Percentiles rank a stretch among this genome's conserved stretches.
phyloP scores from a whole-genome alignment of 768 basidiomycete genomes.

The Piloderma croceum region DNA sequence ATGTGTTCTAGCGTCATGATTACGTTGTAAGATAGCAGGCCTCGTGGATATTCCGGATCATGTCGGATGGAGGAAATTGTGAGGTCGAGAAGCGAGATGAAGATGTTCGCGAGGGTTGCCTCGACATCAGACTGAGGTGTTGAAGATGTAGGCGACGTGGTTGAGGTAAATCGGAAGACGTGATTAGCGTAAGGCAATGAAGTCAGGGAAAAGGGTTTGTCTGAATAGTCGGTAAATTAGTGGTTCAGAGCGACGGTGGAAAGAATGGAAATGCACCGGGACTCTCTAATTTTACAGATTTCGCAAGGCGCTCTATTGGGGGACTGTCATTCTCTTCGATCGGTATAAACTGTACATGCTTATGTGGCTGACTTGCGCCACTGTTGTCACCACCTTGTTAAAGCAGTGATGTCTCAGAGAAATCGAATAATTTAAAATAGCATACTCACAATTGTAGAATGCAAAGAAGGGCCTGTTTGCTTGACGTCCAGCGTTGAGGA shows the following conservation, averaged over 20 bases:
- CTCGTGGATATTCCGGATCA: conserved; percentile 53
- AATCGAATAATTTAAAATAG: not conserved
- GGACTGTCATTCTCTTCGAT: conserved; percentile 54
- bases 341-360: conserved; percentile 86
- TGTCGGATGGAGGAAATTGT: conserved; percentile 68
- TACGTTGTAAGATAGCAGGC: conserved; percentile 77
- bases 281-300: conserved; percentile 49
- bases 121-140: conserved; percentile 42
- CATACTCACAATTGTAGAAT: conserved; percentile 81
- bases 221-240: conserved; percentile 31
- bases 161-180: conserved; percentile 54
- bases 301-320: conserved; percentile 72
- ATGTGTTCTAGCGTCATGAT: conserved; percentile 79
- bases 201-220: conserved; percentile 65
- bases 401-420: not conserved
- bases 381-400: conserved; percentile 63
- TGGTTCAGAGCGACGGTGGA: conserved; percentile 1
- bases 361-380: conserved; percentile 87
- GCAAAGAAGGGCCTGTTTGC: conserved; percentile 60
- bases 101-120: conserved; percentile 49
- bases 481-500: conserved; percentile 64
- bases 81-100: conserved; percentile 72
- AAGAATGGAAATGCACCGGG: conserved; percentile 39
- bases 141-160: conserved; percentile 39
- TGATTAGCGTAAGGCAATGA: conserved; percentile 78